Percentiles rank a stretch among this genome's conserved stretches.
Conservation (phyloP, 2,329 filamentous ascomycete species). For the Orbilia javanica region DNA sequence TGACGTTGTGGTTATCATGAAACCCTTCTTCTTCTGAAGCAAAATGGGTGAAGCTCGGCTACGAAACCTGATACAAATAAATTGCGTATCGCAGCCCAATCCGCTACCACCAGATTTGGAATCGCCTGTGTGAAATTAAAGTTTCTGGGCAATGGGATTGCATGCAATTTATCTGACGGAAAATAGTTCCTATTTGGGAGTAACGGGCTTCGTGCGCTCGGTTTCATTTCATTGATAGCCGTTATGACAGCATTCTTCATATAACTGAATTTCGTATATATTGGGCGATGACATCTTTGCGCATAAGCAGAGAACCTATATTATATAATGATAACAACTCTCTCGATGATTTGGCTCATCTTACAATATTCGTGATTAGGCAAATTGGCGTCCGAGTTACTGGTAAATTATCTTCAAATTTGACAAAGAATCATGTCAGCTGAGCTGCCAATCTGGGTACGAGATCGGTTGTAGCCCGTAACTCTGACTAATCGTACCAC, state of each 20-base stretch:
- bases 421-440: slow-evolving; percentile 26
- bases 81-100: slow-evolving; percentile 51
- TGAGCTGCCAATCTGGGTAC: no score
- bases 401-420: slow-evolving; percentile 48
- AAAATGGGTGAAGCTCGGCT: slow-evolving; percentile 55
- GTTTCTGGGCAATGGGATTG: slow-evolving; percentile 22
- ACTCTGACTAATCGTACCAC: not conserved
- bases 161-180: slow-evolving; percentile 38
- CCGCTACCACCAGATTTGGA: slow-evolving; percentile 41
- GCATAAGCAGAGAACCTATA: slow-evolving; percentile 22
- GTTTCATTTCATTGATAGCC: slow-evolving; percentile 31
- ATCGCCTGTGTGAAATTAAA: slow-evolving; percentile 42
- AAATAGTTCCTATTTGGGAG: slow-evolving; percentile 38
- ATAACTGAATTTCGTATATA: not conserved
- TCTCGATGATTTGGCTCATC: not conserved
- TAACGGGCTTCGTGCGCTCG: slow-evolving; percentile 5
- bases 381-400: slow-evolving; percentile 18
- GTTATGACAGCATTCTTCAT: not conserved
- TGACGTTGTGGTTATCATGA: slow-evolving; percentile 59
- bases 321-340: slow-evolving; percentile 16
- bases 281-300: slow-evolving; percentile 5
- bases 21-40: slow-evolving; percentile 52
- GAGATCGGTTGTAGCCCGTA: no score
- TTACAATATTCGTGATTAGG: slow-evolving; percentile 30
- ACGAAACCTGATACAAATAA: slow-evolving; percentile 59